Evolutionary conservation across 495 filamentous ascomycete genomes (phyloP), one percentile per base, ranked within the genome.

Genomic region (Neurospora sublineolata): DNA sequence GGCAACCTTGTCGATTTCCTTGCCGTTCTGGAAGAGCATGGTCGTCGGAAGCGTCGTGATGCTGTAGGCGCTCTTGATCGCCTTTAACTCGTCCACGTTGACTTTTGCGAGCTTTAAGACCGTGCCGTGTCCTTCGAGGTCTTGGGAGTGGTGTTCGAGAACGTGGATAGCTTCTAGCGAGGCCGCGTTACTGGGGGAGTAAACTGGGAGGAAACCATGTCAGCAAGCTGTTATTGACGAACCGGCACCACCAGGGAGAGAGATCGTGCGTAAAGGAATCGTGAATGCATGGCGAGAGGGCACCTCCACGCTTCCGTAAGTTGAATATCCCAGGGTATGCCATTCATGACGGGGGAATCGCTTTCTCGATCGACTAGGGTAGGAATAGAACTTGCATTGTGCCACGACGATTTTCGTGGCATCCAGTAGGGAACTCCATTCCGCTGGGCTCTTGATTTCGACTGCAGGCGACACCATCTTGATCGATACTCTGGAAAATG

Each of bases 21-120:
- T 82, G 72, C 90, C 89, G 72, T 90, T 86, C 76, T 92, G 91
- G 86, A 97, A 97, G 75, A 97, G 86, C 77, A 97, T 88, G 82
- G 98, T 97, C 58, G 94, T 97, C 18, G 95, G 95, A 75, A 92
- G 85, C 16, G 85, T 87, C n/a, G 88, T 90, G 74, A 97, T 86
- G 68, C 83, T 79, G 77, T 94, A 94, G 72, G 86, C 85, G 71
- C 86, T 80, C 14, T 92, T 89, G 44, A 97, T 85, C 23, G 92
- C 88, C 77, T 89, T 84, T 78, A 94, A 92, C 30, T 87, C 75
- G 69, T 96, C 92, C 67, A 89, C 89, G 82, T 98, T 88, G 82
- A 97, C 86, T 83, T 97, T 97, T 79, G 88, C 90, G 78, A 97
- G 97, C 71, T 89, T 91, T 72, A 96, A 89, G 68, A 86, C 83